phyloP scores from a whole-genome alignment of 1,284 basidiomycete species.

The Psilocybe mexicana region DNA sequence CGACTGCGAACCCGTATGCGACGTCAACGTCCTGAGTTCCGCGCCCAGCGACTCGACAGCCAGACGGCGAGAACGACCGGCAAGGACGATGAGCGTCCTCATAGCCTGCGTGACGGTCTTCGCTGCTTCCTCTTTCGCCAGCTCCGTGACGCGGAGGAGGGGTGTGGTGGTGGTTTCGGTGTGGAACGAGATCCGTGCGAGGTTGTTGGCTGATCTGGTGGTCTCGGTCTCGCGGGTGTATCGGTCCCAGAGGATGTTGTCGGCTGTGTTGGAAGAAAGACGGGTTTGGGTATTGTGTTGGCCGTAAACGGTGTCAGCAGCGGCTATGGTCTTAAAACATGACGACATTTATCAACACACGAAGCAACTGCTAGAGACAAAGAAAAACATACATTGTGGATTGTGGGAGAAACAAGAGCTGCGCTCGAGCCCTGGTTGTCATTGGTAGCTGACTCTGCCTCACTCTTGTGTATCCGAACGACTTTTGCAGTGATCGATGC shows the following conservation, averaged over 20 bases:
- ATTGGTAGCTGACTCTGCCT: slow-evolving; percentile 32
- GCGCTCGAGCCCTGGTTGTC: slow-evolving; percentile 6
- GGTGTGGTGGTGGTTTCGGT: slow-evolving; percentile 48
- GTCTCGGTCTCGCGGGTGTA: slow-evolving; percentile 38
- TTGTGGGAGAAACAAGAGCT: slow-evolving; percentile 6
- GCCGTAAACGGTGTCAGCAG: slow-evolving; percentile 71
- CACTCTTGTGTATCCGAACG: slow-evolving; percentile 54
- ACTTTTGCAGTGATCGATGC: slow-evolving; percentile 68
- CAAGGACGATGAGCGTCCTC: slow-evolving; percentile 57
- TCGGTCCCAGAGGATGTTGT: slow-evolving; percentile 66
- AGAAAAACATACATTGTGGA: slow-evolving; percentile 29
- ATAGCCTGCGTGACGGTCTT: slow-evolving; percentile 23
- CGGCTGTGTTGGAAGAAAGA: slow-evolving; percentile 73
- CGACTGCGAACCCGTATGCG: slow-evolving; percentile 41
- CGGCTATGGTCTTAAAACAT: slow-evolving; percentile 42
- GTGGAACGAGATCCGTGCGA: slow-evolving; percentile 59
- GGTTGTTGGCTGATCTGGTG: slow-evolving; percentile 39
- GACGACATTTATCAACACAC: not conserved
- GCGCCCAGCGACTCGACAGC: slow-evolving; percentile 51
- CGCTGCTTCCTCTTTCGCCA: slow-evolving; percentile 31
- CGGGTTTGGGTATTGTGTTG: slow-evolving; percentile 60
- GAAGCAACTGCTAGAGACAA: not conserved
- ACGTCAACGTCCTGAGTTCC: slow-evolving; percentile 61
- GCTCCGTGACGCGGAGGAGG: slow-evolving; percentile 54
- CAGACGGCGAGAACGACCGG: slow-evolving; percentile 77